Base-by-base conservation (phyloP, 2,329 filamentous ascomycete species). In the Aspergillus pseudotamarii region DNA sequence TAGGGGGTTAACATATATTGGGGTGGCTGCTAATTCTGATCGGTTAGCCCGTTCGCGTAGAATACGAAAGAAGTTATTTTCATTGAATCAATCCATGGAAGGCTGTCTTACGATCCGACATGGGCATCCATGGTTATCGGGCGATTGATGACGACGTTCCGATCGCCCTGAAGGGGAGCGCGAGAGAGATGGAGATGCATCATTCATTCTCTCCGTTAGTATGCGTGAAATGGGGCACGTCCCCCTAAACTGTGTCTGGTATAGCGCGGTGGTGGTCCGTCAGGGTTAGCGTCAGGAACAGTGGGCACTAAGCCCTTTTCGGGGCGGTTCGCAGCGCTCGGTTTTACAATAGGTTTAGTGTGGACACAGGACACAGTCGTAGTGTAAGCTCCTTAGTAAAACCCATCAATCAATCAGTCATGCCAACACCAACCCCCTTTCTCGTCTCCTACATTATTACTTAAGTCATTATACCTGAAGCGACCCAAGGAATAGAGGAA, bases 271-370 rank as follows among this genome's bases (percentile, higher is more conserved):
- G 11, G 41, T 19, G 41, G 53, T 19, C 21, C 41, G 34, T 34
- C 48, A 36, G 51, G 46, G 50, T 63, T 64, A 55, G 64, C 50
- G 43, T 43, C 64, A 62, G 59, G 59, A 53, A 55, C 56, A 48
- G 36, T 4, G 11, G 48, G 19, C 53, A 34, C 66, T 67, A 68
- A 46, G n/a, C 62, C 9, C 4, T 41, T 48, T 32, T 6, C 16
- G 61, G 48, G 9, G 36, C 54, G n/a, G 62, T 64, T 63, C 61
- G n/a, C 60, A 36, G 51, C 32, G 4, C 43, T 46, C n/a, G 43
- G 43, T 14, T 28, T 50, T 32, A 19, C 16, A 34, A 53, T n/a
- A 9, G 26, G 30, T 16, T 53, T 32, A 34, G 50, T 32, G 34
- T 16, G 14, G 14, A 36, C 34, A 16, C 12, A 6, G 34, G 12